Conservation (phyloP, 139 green algal species). For the Chlorella sp. region DNA sequence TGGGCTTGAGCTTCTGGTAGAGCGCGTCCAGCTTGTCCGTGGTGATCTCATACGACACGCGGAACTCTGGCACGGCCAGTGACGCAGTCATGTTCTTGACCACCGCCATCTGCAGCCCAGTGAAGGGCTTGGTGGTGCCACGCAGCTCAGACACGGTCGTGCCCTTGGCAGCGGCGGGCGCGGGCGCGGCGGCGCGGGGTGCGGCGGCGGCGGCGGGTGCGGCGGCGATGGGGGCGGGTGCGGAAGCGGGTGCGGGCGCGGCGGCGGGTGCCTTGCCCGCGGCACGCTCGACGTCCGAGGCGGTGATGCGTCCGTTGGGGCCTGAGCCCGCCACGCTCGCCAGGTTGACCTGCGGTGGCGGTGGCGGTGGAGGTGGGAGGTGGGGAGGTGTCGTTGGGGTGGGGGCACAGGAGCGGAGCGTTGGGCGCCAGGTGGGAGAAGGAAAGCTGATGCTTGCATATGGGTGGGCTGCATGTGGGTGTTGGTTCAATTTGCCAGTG, state of each 20-base stretch:
- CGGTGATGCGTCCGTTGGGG: constrained; percentile 90
- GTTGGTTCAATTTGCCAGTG: no score
- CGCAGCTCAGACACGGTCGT: constrained; percentile 63
- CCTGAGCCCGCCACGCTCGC: constrained; percentile 71
- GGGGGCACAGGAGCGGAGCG: no score
- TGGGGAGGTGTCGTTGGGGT: no score
- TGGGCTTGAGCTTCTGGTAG: constrained; percentile 95
- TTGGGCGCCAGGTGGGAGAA: no score
- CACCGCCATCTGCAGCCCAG: constrained; percentile 83
- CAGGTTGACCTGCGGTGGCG: no score
- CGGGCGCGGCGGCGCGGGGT: constrained; percentile 16
- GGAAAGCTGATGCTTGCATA: no score
- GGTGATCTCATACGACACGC: constrained; percentile 82
- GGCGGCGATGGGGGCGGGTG: constrained; percentile 36
- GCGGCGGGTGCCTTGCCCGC: constrained; percentile 40
- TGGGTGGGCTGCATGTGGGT: no score
- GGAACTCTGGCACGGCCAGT: constrained; percentile 93
- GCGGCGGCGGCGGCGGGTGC: constrained; percentile 29
- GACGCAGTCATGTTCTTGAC: constrained; percentile 90
- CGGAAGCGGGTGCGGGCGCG: constrained; percentile 30
- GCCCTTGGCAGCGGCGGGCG: constrained; percentile 25
- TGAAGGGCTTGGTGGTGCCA: constrained; percentile 90
- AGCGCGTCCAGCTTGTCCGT: constrained; percentile 93
- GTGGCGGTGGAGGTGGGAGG: no score
- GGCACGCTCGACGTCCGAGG: constrained; percentile 81